Evolutionary conservation across 208 protist genomes (phyloP).

Genomic region (Crithidia brevicula): DNA sequence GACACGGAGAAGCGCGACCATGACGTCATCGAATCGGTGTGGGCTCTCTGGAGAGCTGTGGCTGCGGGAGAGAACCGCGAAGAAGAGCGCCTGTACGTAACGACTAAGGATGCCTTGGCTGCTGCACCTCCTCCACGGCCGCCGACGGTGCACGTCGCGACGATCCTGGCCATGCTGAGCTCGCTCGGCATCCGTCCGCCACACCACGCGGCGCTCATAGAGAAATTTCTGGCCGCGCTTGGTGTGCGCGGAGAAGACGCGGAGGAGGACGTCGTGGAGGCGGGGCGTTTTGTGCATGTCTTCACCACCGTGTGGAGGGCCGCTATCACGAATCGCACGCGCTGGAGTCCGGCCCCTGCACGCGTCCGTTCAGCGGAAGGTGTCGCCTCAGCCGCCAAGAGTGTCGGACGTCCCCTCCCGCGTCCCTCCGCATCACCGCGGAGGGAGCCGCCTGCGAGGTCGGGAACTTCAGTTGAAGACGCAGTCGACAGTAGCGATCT

Average conservation of each 20-base stretch:
- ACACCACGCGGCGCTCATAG: conserved; percentile 31
- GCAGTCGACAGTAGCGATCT: too few species aligned
- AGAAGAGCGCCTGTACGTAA: neutral
- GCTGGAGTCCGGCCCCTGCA: neutral
- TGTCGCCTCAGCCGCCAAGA: too few species aligned
- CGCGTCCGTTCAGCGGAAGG: too few species aligned
- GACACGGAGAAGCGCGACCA: neutral
- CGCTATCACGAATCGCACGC: conserved; percentile 25
- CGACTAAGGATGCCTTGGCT: neutral
- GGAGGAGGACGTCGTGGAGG: conserved; percentile 24
- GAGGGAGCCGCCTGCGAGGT: too few species aligned
- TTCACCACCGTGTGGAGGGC: conserved; percentile 48
- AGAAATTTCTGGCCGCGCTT: conserved; percentile 53
- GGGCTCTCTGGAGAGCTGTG: conserved; percentile 28
- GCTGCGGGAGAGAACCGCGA: conserved; percentile 12
- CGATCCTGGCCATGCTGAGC: conserved; percentile 29
- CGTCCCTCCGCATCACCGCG: too few species aligned
- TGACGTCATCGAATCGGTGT: conserved; percentile 8
- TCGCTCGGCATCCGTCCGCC: conserved; percentile 21
- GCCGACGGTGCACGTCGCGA: conserved; percentile 21
- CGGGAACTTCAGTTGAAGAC: too few species aligned
- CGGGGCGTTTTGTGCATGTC: conserved; percentile 49
- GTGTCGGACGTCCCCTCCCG: too few species aligned
- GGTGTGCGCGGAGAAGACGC: conserved; percentile 9
- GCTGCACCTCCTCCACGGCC: conserved; percentile 13